Base-by-base conservation (phyloP, 2,329 filamentous ascomycete species). In the Aspergillus sp. region DNA sequence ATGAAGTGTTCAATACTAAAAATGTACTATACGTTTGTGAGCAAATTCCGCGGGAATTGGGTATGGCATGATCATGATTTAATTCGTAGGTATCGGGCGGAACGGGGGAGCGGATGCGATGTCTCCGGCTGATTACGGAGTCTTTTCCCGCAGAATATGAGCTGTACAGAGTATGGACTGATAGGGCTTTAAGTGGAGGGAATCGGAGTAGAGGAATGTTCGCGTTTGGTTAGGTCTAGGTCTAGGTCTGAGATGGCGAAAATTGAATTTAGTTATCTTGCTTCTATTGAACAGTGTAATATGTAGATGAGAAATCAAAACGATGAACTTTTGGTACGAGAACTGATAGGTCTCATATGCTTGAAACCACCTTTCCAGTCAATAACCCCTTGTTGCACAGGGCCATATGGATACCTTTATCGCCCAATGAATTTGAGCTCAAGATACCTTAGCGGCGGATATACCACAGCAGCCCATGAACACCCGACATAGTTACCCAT, bases 401-500 rank as follows among this genome's bases (percentile, higher is more conserved):
- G 12, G 30, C n/a, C 43, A 25, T 3, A 10, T 3, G 27, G 25
- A 12, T 9, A 5, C 3, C 10, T 30, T 52, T 60, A 80, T 41
- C 77, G 67, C 5, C 72, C 74, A 42, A 77, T 71, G 37, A 59
- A 70, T 56, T 70, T 74, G 41, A 79, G 62, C 61, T 82, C 79
- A 52, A 74, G 59, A 54, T 68, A 74, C 49, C 79, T 67, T 44
- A 81, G 56, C 5, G 76, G 75, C 4, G 77, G 76, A 57, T 78
- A 84, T 2, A 82, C 72, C 4, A 83, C 39, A 2, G 69, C 77
- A 4, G 79, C 77, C 79, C 78, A 83, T 0, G 74, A 71, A 57
- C 82, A 82, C 1, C 78, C 79, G 33, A 84, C 76, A 52, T 79
- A 81, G 35, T 79, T 79, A 1, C 79, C 79, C 75, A 82, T 79